Percentiles rank a stretch among this genome's conserved stretches.
Conservation (phyloP, 352 stramenopile species). For the Pythium monospermum region DNA sequence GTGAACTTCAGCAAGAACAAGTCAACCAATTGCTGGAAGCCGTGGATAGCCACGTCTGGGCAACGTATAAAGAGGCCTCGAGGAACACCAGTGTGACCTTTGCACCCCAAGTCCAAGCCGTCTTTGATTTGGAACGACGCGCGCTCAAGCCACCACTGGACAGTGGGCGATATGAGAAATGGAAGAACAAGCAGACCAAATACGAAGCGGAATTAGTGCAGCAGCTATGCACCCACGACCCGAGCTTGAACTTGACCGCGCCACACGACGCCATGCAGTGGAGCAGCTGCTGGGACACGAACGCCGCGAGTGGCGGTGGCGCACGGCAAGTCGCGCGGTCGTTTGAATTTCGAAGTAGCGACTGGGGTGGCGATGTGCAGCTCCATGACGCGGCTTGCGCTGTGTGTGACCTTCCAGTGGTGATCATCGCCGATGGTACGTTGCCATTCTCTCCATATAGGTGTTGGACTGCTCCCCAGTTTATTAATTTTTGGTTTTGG, state of each 20-base stretch:
- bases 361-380: conserved; percentile 84
- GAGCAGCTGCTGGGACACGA: background rate
- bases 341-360: conserved; percentile 82
- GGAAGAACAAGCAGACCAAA: conserved; percentile 49
- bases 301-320: too few species aligned
- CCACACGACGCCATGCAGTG: background rate
- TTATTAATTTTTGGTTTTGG: background rate
- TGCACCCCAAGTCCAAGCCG: conserved; percentile 59
- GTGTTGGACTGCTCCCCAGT: conserved; percentile 2
- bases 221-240: background rate
- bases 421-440: conserved; percentile 76
- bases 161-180: conserved; percentile 42
- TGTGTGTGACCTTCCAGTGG: conserved; percentile 69
- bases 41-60: conserved; percentile 79
- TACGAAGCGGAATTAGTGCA: conserved; percentile 33
- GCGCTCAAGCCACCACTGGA: conserved; percentile 35
- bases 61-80: conserved; percentile 64
- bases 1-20: conserved; percentile 55
- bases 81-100: conserved; percentile 49
- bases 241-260: background rate
- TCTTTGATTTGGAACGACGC: conserved; percentile 61
- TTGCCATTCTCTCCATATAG: conserved; percentile 1
- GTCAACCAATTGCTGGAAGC: conserved; percentile 71
- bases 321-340: conserved; percentile 22
- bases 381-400: conserved; percentile 75